Base-by-base conservation (phyloP, 352 stramenopile species). In the Phytopythium aichiense region DNA sequence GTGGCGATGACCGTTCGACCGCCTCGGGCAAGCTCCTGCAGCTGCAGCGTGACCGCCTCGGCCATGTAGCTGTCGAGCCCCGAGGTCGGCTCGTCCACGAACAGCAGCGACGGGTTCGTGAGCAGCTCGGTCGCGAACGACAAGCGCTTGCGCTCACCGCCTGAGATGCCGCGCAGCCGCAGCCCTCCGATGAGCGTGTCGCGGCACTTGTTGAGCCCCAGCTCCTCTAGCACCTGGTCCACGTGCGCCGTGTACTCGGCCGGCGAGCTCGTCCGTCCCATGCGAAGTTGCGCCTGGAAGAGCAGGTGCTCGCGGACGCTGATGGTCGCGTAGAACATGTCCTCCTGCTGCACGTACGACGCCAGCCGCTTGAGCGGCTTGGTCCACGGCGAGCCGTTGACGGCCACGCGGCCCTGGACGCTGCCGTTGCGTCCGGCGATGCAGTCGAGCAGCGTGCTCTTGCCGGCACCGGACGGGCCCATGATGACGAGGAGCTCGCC, bases 381-480 rank as follows among this genome's bases (percentile, higher is more conserved):
- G 65, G 28, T 76, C 72, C 72, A 80, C 9, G 60, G 52, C 16
- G 64, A 45, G 16, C 92, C 94, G 35, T 81, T 87, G 43, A 94
- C 74, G 0, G 49, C 68, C 31, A 76, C 79, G 0, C 31, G 61
- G 23, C 87, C 77, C 16, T 76, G 78, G 28, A 93, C 90, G 18
- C 64, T 75, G 35, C 71, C 87, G 63, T 97, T 25, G 30, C 35
- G 75, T 18, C 12, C 71, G 89, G 82, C 57, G 56, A 99, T 91
- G 23, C 98, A 95, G 78, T 98, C 93, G 9, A 97, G 81, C 8
- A 98, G 79, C 2, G 94, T 97, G n/a, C 89, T 97, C 67, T 98
- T 98, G 13, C 92, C 91, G 35, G 87, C 82, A 15, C 86, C 84
- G 0, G 74, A 86, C 1, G 76, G 76, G 18, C 83, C 85, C 74